A percentile compares a stretch with the other conserved stretches of the same genome.
Conservation (phyloP, 2,329 filamentous ascomycete genomes). For the Pseudogymnoascus sp. region DNA sequence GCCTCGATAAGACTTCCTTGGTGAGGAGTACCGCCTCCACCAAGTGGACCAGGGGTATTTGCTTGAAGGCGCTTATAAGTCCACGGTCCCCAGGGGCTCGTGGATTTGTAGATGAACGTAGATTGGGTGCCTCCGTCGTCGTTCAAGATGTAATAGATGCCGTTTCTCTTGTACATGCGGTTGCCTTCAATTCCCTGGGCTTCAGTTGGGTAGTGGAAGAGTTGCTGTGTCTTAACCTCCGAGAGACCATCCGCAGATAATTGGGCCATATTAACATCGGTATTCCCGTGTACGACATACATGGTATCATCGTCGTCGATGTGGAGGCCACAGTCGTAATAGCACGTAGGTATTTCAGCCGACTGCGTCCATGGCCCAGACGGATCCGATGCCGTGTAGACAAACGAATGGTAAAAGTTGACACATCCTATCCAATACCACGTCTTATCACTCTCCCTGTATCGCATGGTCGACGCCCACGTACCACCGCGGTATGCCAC, state of each 20-base stretch:
- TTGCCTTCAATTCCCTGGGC: constrained; percentile 38
- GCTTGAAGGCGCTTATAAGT: constrained; percentile 23
- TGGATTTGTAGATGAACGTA: constrained; percentile 42
- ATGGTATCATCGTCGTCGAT: constrained; percentile 49
- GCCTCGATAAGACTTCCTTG: constrained; percentile 50
- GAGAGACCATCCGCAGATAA: constrained; percentile 40
- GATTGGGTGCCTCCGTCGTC: constrained; percentile 36
- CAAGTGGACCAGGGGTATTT: constrained; percentile 30
- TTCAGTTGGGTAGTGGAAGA: constrained; percentile 34
- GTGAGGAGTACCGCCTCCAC: constrained; percentile 40
- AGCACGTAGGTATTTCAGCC: constrained; percentile 30
- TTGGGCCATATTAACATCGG: constrained; percentile 40
- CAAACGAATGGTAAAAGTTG: constrained; percentile 40
- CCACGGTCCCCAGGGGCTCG: constrained; percentile 41
- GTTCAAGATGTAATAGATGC: constrained; percentile 44
- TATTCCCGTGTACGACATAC: constrained; percentile 47
- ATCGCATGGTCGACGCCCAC: constrained; percentile 45
- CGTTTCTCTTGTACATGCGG: constrained; percentile 48
- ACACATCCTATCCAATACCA: constrained; percentile 52
- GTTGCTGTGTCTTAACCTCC: constrained; percentile 36
- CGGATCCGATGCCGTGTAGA: constrained; percentile 39
- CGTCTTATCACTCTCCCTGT: constrained; percentile 37
- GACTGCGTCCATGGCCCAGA: constrained; percentile 33
- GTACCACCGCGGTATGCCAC: constrained; percentile 45
- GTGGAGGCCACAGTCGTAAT: constrained; percentile 48